Evolutionary conservation across 768 basidiomycete genomes (phyloP), one percentile per base, ranked within the genome.

Genomic region (Cystofilobasidium ferigula): DNA sequence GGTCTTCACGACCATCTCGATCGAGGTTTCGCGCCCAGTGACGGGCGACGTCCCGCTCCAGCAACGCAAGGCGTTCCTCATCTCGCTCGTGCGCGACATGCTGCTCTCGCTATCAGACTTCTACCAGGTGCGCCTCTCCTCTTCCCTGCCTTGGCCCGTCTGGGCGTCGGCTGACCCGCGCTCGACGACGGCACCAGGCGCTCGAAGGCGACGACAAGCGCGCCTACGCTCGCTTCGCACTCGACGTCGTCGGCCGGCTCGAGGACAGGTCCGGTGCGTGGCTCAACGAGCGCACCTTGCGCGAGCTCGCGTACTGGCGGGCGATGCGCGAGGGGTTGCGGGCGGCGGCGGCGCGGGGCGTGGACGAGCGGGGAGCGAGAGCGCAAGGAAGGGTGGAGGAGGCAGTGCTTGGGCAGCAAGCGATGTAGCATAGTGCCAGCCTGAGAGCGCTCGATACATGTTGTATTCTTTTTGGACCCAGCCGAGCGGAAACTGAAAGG

Each of bases 1-100:
- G 42, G 77, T 83, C 59, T 77, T 84, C 56, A 69, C 70, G 2
- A 82, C 83, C 65, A 58, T 81, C 9, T 34, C 34, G 20, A 42
- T 60, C 26, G 64, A 65, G 4, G 34, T 65, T 5, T n/a, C 45
- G 2, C 64, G 64, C 1, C 57, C 57, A 32, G 64, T 57, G 2
- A 18, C 45, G 1, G 64, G 64, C 26, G 51, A 65, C 40, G 34
- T 47, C 20, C 22, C 35, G 1, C 34, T 65, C 2, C 64, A 59
- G 36, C 64, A 60, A 18, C 34, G 64, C 8, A 65, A 65, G 38
- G 28, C 57, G 13, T 28, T 59, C 16, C 64, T 65, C 34, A 47
- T 65, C 42, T 59, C 64, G 14, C 59, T 57, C 32, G 22, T 65
- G 24, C 43, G 47, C 10, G 64, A 65, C 35, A 48, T 65, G 64